Conservation (phyloP, 108 stramenopile genomes). For the Cyclotella baltica region DNA sequence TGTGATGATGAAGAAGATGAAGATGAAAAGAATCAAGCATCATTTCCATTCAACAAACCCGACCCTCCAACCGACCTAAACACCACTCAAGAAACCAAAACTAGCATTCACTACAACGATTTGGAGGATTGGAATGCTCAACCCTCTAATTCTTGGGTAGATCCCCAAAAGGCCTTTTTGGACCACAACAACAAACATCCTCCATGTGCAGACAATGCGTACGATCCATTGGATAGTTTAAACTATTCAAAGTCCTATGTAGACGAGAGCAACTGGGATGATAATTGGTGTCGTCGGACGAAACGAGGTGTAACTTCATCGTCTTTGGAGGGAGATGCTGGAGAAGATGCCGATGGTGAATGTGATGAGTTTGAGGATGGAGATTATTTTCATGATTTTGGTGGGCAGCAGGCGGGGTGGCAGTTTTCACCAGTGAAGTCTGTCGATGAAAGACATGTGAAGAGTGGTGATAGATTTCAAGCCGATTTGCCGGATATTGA, state of each 20-base stretch:
- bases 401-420: not conserved
- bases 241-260: not conserved
- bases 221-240: not conserved
- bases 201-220: not conserved
- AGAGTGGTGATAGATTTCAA: no score
- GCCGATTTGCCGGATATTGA: no score
- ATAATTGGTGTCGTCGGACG: not conserved
- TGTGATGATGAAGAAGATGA: not conserved
- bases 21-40: not conserved
- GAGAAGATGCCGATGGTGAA: not conserved
- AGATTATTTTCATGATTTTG: conserved; percentile 4
- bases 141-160: not conserved
- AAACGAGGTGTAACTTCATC: not conserved
- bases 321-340: conserved; percentile 26
- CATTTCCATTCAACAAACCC: not conserved
- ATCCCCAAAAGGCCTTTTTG: not conserved
- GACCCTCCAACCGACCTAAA: not conserved
- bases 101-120: not conserved
- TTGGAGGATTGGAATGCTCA: not conserved
- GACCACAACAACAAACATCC: not conserved
- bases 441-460: no score
- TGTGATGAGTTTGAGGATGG: not conserved
- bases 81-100: not conserved
- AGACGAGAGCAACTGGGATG: not conserved
- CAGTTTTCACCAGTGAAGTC: no score